phyloP scores from a whole-genome alignment of 805 yeast genomes.

The Barnettozyma populi region DNA sequence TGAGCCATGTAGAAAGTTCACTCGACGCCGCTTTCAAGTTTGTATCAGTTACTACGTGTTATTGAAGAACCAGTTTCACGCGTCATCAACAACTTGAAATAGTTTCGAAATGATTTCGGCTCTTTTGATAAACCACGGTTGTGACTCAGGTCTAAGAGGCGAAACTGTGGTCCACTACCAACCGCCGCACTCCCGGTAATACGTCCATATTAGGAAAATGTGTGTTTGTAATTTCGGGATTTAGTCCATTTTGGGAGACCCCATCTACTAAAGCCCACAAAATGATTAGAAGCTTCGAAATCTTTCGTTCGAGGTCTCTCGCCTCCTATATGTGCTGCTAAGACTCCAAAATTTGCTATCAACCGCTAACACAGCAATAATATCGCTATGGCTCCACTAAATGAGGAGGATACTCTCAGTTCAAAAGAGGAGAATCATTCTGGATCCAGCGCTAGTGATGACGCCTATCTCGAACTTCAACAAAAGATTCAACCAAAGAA shows the following conservation, averaged over 20 bases:
- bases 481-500: conserved; percentile 15
- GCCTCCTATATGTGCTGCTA: not conserved
- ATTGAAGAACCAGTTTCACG: not conserved
- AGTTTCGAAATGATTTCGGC: too few species aligned
- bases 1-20: too few species aligned
- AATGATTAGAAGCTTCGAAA: not conserved
- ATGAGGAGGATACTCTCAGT: not conserved
- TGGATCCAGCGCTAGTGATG: not conserved
- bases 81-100: not conserved
- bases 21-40: too few species aligned
- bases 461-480: not conserved
- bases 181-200: not conserved
- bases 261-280: not conserved
- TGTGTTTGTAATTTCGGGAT: not conserved
- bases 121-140: not conserved
- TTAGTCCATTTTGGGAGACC: not conserved
- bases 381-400: not conserved
- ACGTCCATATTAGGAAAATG: not conserved
- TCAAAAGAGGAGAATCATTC: not conserved
- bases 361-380: not conserved
- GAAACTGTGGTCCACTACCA: too few species aligned
- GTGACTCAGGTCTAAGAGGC: not conserved
- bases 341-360: not conserved
- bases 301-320: not conserved
- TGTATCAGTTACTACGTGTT: not conserved